Conservation (phyloP, 1,284 basidiomycete species). For the Amylostereum chailletii region DNA sequence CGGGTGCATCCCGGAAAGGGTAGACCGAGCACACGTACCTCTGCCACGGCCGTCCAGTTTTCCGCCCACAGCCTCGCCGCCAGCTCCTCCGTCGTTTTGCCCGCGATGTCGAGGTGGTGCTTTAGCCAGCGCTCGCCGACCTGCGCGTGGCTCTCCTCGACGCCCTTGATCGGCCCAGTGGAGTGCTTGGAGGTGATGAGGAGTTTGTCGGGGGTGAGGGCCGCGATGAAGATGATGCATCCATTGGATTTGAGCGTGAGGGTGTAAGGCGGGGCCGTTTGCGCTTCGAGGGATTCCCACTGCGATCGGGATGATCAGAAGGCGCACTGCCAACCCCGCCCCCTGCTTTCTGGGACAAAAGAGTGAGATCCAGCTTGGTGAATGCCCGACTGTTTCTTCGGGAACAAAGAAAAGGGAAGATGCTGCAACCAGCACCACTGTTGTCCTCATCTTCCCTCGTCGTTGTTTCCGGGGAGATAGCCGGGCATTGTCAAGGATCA, state of each 20-base stretch:
- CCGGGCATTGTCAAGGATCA: no score
- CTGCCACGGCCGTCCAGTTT: slow-evolving; percentile 86
- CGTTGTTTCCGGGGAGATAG: no score
- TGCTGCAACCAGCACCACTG: no score
- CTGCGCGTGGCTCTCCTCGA: slow-evolving; percentile 57
- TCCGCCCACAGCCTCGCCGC: slow-evolving; percentile 74
- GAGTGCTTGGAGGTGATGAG: slow-evolving; percentile 92
- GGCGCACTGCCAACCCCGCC: not conserved
- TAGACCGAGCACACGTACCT: slow-evolving; percentile 41
- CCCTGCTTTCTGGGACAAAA: not conserved
- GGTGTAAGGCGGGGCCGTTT: slow-evolving; percentile 78
- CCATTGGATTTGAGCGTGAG: slow-evolving; percentile 96
- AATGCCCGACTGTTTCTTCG: not conserved
- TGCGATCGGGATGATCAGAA: slow-evolving; percentile 23
- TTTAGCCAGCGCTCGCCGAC: slow-evolving; percentile 81
- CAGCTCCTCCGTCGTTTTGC: slow-evolving; percentile 67
- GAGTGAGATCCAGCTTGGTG: not conserved
- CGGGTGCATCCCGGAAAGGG: not conserved
- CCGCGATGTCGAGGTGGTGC: slow-evolving; percentile 57
- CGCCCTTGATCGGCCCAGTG: slow-evolving; percentile 44
- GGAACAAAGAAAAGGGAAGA: no score
- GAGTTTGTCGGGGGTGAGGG: slow-evolving; percentile 69
- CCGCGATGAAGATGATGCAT: slow-evolving; percentile 95
- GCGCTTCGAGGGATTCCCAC: slow-evolving; percentile 72
- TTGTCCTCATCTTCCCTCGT: no score